Base-by-base conservation (phyloP, 257 asterid species). In the Mitragyna speciosa region DNA sequence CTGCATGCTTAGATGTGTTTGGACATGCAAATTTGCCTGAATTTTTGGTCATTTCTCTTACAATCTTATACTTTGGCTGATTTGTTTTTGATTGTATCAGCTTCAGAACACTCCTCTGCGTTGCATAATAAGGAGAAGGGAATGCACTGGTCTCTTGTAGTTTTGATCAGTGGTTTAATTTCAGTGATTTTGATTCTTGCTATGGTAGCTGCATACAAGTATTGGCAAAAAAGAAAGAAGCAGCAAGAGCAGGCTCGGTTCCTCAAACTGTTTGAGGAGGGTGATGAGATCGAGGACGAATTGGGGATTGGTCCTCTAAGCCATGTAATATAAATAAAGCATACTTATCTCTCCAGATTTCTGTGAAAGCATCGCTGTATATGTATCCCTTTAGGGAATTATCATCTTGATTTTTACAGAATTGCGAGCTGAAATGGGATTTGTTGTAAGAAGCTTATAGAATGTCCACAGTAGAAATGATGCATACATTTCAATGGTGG, bases 191-290 rank as follows among this genome's bases (percentile, higher is more conserved):
- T 88, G n/a, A 66, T 85, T 49, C 47, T 79, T 83, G 94, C 92
- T 77, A 54, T 80, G 73, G 83, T 87, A 74, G 76, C 83, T 28
- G 89, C 76, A 73, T 85, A 79, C 84, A 92, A 88, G 83, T 88
- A 83, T 78, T 89, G 90, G 90, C 91, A 90, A 89, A 83, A 73
- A 77, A 85, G 87, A 65, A 92, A 82, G 91, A 91, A 91, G 84
- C 92, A 87, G 84, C 91, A 88, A 61, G 97, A 94, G 73, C 97
- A 94, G 81, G 96, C 97, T 8, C 90, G 91, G 47, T 94, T 82
- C 47, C 73, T 82, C 61, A 73, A 19, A 73, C 72, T 82, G 65
- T 82, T 82, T n/a, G 85, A 82, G 73, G 85, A 82, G 67, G 49
- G 15, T 39, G 88, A 86, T 79, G 89, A 86, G 56, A 82, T 86